phyloP scores from a whole-genome alignment of 371 early-diverging fungal genomes.

The Rhizopus delemar region DNA sequence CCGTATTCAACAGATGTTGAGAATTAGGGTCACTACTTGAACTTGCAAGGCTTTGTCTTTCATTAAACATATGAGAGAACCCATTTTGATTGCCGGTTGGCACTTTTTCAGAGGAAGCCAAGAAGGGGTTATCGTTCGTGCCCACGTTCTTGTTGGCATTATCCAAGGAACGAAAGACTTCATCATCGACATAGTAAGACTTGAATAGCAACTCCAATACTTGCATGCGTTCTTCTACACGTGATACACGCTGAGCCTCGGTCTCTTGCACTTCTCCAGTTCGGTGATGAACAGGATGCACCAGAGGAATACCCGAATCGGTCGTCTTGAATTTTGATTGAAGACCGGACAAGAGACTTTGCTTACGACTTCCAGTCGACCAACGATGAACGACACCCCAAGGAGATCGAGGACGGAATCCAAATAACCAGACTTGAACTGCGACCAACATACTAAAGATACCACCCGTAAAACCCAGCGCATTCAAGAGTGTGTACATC shows the following conservation, averaged over 20 bases:
- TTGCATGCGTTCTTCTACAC: slow-evolving; percentile 42
- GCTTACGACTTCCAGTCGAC: slow-evolving; percentile 48
- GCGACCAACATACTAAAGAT: slow-evolving; percentile 47
- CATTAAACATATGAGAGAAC: slow-evolving; percentile 50
- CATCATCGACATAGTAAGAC: slow-evolving; percentile 41
- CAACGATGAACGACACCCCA: slow-evolving; percentile 58
- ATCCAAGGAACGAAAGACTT: slow-evolving; percentile 51
- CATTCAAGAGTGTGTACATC: slow-evolving; percentile 52
- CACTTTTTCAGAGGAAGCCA: slow-evolving; percentile 20
- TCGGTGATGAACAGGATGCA: slow-evolving; percentile 49
- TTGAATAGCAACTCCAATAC: slow-evolving; percentile 35
- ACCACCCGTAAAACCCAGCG: slow-evolving; percentile 54
- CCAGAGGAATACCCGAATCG: slow-evolving; percentile 44
- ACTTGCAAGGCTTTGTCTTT: slow-evolving; percentile 46
- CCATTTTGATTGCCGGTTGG: slow-evolving; percentile 22
- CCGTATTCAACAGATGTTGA: slow-evolving; percentile 30
- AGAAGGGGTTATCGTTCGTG: slow-evolving; percentile 20
- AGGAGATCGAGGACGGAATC: slow-evolving; percentile 49
- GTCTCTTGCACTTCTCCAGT: slow-evolving; percentile 36
- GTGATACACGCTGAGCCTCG: slow-evolving; percentile 34
- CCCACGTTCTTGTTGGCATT: slow-evolving; percentile 12
- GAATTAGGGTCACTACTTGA: slow-evolving; percentile 37
- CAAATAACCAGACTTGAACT: slow-evolving; percentile 50
- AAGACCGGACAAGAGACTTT: slow-evolving; percentile 40
- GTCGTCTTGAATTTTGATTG: slow-evolving; percentile 44